Evolutionary conservation across 225 moss, liverwort and hornwort species (phyloP), one percentile per base, ranked within the genome.

Genomic region (Lunularia cruciata): DNA sequence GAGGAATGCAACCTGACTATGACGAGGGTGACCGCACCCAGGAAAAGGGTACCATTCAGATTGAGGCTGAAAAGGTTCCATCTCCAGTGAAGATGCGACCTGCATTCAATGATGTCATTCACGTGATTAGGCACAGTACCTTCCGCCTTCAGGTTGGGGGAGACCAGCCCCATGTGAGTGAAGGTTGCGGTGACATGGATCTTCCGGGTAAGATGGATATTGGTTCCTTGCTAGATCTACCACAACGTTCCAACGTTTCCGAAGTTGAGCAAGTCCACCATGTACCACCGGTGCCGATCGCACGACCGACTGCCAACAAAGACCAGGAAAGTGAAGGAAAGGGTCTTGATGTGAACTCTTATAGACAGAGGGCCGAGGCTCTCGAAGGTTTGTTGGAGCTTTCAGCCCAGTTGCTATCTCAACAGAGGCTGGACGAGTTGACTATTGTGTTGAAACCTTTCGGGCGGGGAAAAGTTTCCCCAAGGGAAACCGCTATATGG

Each of bases 81-180:
- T 83, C 92, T 38, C 75, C 57, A 38, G 65, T 76, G 57, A 70
- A 64, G 32, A 83, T 79, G 39, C 88, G 93, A 27, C 92, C 98
- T 34, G 98, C 98, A 13, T 98, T 85, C 70, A 96, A 96, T 34
- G 98, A 98, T 55, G 98, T 98, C 7, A 93, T 98, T 68, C 98
- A 98, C 61, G 98, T 98, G 15, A 98, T 98, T 68, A 84, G 98
- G 59, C 98, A 98, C 60, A 98, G 98, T 33, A 98, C 98, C 2
- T 98, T 98, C 79, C 89, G 98, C 53, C 88, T 95, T 19, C 92
- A 92, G 28, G 87, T 85, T 10, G 83, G 86, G 1, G 85, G 90
- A 45, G 90, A 90, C 19, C 83, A 92, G 39, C 60, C 88, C 70
- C 4, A 80, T 77, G 34, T 52, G 86, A 77, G 85, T 30, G 87